These are phyloP conservation scores for Plantago elongata DNA, from an alignment of 257 asterid genomes.

Conservation along the genomic window DNA sequence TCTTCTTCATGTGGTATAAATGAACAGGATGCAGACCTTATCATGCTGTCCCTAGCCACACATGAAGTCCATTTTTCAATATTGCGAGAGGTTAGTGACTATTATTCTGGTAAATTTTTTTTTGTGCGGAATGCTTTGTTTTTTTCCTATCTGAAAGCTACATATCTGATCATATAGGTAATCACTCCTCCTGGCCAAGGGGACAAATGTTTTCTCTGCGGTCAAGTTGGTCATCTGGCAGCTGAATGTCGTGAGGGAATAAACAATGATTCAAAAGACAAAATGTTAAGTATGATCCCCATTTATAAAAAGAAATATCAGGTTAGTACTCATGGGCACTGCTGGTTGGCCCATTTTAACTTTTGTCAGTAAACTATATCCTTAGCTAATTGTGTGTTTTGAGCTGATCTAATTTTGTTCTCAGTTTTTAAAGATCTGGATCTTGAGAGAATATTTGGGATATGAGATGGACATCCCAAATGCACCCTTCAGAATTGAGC, in stretches of 20 bases:
- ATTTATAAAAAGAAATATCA: constrained; percentile 85
- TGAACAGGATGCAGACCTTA: constrained; percentile 86
- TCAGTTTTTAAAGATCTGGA: constrained; percentile 89
- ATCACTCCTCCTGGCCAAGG: constrained; percentile 73
- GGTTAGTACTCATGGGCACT: constrained; percentile 37
- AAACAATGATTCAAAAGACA: constrained; percentile 38
- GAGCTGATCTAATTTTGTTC: constrained; percentile 23
- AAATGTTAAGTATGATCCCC: constrained; percentile 49
- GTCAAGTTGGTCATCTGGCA: constrained; percentile 89
- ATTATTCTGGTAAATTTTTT: constrained; percentile 9
- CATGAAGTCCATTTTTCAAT: constrained; percentile 94
- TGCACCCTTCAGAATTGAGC: constrained; percentile 70
- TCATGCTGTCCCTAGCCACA: constrained; percentile 93
- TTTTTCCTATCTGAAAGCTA: constrained; percentile 7
- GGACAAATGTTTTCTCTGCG: constrained; percentile 87
- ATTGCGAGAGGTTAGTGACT: constrained; percentile 80
- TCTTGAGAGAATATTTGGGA: constrained; percentile 84
- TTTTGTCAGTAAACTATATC: constrained; percentile 8
- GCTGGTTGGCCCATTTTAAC: constrained; percentile 19
- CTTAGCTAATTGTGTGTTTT: constrained; percentile 3
- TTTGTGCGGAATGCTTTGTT: constrained; percentile 2
- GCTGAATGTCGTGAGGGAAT: constrained; percentile 63
- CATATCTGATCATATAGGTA: constrained; percentile 44
- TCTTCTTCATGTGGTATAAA: constrained; percentile 23
- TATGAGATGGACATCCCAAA: constrained; percentile 66